Conservation (phyloP, 495 filamentous ascomycete species). For the Podospora pseudopauciseta region DNA sequence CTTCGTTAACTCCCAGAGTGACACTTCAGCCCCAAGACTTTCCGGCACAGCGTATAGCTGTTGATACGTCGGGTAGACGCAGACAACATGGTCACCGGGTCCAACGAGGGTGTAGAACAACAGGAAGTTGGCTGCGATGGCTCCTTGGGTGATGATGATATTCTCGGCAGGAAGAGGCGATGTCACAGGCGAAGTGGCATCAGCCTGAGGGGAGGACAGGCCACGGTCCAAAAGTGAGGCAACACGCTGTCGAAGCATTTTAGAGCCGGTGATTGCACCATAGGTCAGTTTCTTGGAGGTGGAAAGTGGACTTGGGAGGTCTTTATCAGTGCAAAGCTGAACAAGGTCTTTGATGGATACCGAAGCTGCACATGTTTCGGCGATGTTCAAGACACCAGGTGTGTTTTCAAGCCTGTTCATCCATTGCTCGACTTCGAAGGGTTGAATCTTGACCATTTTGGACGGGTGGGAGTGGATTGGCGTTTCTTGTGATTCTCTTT, state of each 20-base stretch:
- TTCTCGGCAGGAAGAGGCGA: slow-evolving; percentile 47
- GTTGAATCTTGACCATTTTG: slow-evolving; percentile 64
- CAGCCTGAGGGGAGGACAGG: not conserved
- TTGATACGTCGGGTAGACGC: slow-evolving; percentile 86
- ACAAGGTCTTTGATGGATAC: slow-evolving; percentile 72
- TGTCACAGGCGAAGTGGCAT: slow-evolving; percentile 1
- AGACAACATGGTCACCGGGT: slow-evolving; percentile 83
- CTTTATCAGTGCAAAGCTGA: slow-evolving; percentile 53
- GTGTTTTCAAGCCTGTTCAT: slow-evolving; percentile 80
- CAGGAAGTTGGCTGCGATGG: slow-evolving; percentile 80
- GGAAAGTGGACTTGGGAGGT: slow-evolving; percentile 47
- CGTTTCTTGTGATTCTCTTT: not conserved
- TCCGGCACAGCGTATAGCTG: slow-evolving; percentile 76
- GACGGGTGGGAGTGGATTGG: not conserved
- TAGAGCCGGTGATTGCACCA: slow-evolving; percentile 34
- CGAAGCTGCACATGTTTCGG: slow-evolving; percentile 82
- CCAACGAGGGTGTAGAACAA: slow-evolving; percentile 70
- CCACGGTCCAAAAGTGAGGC: slow-evolving; percentile 26
- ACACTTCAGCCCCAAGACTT: slow-evolving; percentile 76
- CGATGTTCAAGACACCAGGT: slow-evolving; percentile 71
- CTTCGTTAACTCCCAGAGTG: slow-evolving; percentile 69
- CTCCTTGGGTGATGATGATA: slow-evolving; percentile 74
- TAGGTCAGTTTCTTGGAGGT: slow-evolving; percentile 45
- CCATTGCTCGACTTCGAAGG: slow-evolving; percentile 87
- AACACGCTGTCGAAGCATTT: slow-evolving; percentile 25